Conservation (phyloP, 192 early-diverging fungal species). For the Coemansia sp. region DNA sequence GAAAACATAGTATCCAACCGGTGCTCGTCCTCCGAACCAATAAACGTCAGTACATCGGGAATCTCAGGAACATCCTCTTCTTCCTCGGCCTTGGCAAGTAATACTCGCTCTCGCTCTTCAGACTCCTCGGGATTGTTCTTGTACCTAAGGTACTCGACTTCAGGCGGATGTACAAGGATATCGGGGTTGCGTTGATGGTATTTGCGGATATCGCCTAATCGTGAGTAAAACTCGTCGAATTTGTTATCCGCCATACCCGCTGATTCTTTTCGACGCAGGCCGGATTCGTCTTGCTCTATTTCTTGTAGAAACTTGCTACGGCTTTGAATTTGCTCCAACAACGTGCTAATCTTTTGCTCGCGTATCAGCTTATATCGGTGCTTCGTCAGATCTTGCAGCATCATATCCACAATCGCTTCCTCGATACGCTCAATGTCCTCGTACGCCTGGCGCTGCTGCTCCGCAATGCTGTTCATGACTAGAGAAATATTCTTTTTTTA, state of each 20-base stretch:
- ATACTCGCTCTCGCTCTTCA: conserved; percentile 50
- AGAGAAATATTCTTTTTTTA: background rate
- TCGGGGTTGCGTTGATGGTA: conserved; percentile 79
- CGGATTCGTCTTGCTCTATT: conserved; percentile 72
- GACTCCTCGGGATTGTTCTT: conserved; percentile 43
- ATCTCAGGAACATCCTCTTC: background rate
- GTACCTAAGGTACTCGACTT: conserved; percentile 72
- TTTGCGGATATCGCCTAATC: conserved; percentile 77
- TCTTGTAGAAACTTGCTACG: conserved; percentile 63
- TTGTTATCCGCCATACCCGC: conserved; percentile 66
- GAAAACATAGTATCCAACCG: conserved; percentile 82
- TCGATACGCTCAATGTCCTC: conserved; percentile 95
- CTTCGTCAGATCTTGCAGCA: conserved; percentile 72
- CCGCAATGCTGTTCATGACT: conserved; percentile 63
- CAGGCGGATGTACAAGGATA: conserved; percentile 72
- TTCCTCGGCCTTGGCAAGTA: conserved; percentile 24
- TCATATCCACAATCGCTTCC: conserved; percentile 79
- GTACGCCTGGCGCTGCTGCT: conserved; percentile 72
- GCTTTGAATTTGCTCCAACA: conserved; percentile 67
- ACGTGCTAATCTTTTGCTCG: conserved; percentile 75
- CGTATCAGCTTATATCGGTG: conserved; percentile 79
- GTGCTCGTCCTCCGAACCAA: conserved; percentile 42
- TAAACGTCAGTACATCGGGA: conserved; percentile 24
- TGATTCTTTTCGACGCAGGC: conserved; percentile 68
- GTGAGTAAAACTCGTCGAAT: conserved; percentile 86